These are phyloP conservation scores for Cyberlindnera euphorbiiphila DNA, from an alignment of 805 yeast genomes.

Conservation along the genomic window DNA sequence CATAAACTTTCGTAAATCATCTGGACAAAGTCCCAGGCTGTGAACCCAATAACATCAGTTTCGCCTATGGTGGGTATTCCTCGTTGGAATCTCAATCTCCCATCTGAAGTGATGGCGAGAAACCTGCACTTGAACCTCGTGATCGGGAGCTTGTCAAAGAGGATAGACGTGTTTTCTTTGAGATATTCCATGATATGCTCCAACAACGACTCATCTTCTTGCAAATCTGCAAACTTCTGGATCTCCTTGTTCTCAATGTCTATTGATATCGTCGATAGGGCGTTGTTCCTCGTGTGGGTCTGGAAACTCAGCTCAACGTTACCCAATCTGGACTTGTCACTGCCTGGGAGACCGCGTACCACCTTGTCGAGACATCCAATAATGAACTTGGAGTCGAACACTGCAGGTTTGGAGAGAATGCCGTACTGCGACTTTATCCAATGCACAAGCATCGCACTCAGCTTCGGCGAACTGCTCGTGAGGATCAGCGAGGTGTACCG, in stretches of 20 bases:
- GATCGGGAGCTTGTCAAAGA: conserved; percentile 22
- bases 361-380: conserved; percentile 26
- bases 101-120: conserved; percentile 20
- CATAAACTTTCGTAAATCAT: conserved; percentile 15
- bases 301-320: conserved; percentile 29
- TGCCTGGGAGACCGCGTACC: conserved; percentile 15
- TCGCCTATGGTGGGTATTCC: conserved; percentile 21
- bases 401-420: conserved; percentile 24
- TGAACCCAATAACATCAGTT: conserved; percentile 22
- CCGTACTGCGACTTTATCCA: conserved; percentile 31
- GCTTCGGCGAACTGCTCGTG: conserved; percentile 16
- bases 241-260: conserved; percentile 29
- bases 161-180: conserved; percentile 29
- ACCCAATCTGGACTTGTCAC: conserved; percentile 21
- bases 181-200: conserved; percentile 20
- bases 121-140: conserved; percentile 21
- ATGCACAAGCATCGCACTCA: conserved; percentile 21
- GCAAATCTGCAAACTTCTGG: conserved; percentile 14
- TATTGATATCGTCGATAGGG: conserved; percentile 25
- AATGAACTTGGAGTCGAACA: conserved; percentile 25
- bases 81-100: conserved; percentile 20
- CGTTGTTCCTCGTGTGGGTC: conserved; percentile 21
- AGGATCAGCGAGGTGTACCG: conserved; percentile 15
- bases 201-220: conserved; percentile 18
- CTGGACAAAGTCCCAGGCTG: conserved; percentile 26